Conservation (phyloP, 257 asterid genomes). For the Cruciata laevipes region DNA sequence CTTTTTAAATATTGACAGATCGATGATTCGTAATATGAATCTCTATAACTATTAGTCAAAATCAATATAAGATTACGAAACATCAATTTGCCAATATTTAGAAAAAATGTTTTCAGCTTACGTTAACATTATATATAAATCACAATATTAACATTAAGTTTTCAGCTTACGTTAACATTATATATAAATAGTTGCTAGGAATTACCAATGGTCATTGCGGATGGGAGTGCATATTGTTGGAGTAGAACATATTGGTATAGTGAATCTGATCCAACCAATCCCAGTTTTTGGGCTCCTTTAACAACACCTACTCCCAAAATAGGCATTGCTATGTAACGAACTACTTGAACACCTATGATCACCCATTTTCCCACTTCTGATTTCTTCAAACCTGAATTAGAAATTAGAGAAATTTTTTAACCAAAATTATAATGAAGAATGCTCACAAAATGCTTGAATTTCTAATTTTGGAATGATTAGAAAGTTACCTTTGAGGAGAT, state of each 20-base stretch:
- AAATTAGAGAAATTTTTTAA: too few species aligned
- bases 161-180: too few species aligned
- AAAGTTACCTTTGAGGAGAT: slow-evolving; percentile 20
- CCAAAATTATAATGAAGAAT: background rate
- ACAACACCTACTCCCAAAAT: slow-evolving; percentile 23
- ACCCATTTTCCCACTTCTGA: slow-evolving; percentile 22
- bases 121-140: too few species aligned
- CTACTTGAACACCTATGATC: slow-evolving; percentile 16
- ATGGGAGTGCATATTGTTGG: slow-evolving; percentile 31
- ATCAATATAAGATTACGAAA: too few species aligned
- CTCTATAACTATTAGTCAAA: too few species aligned
- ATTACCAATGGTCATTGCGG: slow-evolving; percentile 32
- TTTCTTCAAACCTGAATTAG: slow-evolving; percentile 18
- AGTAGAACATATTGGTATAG: slow-evolving; percentile 30
- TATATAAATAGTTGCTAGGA: too few species aligned
- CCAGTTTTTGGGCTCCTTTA: slow-evolving; percentile 20
- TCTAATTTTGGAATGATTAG: background rate
- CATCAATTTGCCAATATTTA: too few species aligned
- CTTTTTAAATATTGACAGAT: too few species aligned
- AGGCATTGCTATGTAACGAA: slow-evolving; percentile 24
- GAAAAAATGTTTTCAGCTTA: too few species aligned
- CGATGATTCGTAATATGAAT: too few species aligned
- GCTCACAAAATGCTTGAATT: background rate
- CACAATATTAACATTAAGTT: too few species aligned
- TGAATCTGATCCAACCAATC: slow-evolving; percentile 30